These are phyloP conservation scores for Rhodotorula graminis DNA, from an alignment of 768 basidiomycete genomes.

Conservation along the genomic window DNA sequence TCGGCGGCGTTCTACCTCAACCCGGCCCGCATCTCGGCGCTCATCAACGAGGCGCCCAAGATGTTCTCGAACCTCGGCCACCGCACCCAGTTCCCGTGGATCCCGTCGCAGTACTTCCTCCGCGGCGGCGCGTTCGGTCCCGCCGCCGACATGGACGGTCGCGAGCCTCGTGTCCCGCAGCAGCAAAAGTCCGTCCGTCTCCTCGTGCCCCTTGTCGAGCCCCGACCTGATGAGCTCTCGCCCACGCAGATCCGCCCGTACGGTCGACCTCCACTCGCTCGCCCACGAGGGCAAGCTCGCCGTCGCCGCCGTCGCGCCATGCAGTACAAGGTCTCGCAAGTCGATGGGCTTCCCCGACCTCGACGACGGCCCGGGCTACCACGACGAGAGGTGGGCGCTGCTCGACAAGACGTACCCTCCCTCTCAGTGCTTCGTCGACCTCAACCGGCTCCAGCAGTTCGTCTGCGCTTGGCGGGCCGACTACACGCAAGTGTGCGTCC, in stretches of 20 bases:
- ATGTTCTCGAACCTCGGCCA: not conserved
- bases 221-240: not conserved
- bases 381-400: not conserved
- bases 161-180: not conserved
- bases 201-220: not conserved
- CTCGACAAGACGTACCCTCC: not conserved
- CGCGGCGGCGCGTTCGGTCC: not conserved
- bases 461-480: slow-evolving; percentile 7
- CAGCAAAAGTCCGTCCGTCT: not conserved
- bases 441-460: slow-evolving; percentile 5
- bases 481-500: slow-evolving; percentile 11
- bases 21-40: not conserved
- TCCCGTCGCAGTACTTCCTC: slow-evolving; percentile 12
- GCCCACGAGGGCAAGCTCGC: not conserved
- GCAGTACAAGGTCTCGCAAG: too few species aligned
- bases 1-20: not conserved
- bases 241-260: not conserved
- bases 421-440: not conserved
- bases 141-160: not conserved
- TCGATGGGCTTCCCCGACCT: not conserved
- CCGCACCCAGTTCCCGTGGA: slow-evolving; percentile 11
- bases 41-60: not conserved
- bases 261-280: not conserved
- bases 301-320: not conserved
- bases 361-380: not conserved